Evolutionary conservation across 345 rosid species (phyloP), one percentile per base, ranked within the genome.

Genomic region (Rhizophora mangle): DNA sequence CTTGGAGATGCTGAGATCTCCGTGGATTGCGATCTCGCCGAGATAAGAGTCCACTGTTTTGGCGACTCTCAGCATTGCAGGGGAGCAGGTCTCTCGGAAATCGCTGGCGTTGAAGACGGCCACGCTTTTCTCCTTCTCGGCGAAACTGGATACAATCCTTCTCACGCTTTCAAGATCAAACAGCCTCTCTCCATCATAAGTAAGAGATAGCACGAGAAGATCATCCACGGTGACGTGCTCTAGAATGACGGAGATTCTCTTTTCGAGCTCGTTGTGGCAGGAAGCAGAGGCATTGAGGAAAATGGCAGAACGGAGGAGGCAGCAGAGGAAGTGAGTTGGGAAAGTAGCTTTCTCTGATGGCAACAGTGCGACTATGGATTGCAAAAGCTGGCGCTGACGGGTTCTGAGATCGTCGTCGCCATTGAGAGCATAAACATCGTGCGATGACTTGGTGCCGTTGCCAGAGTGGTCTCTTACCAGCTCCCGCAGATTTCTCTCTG

Each of bases 401-500:
- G 62, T 64, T 63, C 85, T 77, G 18, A 82, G 30, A 10, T 79
- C 81, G 0, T 81, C 84, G 19, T 21, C 78, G 13, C 20, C 59
- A 22, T 21, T n/a, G 22, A 5, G 19, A 1, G 73, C 29, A 37
- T 69, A 82, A 3, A 15, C 19, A 43, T 15, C 16, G 2, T 15
- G 49, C 15, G 80, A 39, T 2, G 78, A 82, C 72, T 79, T 87
- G 55, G 67, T 51, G 60, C 88, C 82, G 57, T 75, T 76, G 26
- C 96, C 91, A 13, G 97, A 72, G 71, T 89, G 97, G 70, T 92
- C 96, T 63, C 99, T 86, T 0, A 95, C 96, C 0, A 95, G 87
- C 68, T 89, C 96, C 51, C 88, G 80, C 13, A 95, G 92, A n/a
- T 85, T 87, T 76, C 85, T 82, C 80, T 95, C 97, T 0, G 97